Conservation (phyloP, 1,284 basidiomycete genomes). For the Bjerkandera adusta region DNA sequence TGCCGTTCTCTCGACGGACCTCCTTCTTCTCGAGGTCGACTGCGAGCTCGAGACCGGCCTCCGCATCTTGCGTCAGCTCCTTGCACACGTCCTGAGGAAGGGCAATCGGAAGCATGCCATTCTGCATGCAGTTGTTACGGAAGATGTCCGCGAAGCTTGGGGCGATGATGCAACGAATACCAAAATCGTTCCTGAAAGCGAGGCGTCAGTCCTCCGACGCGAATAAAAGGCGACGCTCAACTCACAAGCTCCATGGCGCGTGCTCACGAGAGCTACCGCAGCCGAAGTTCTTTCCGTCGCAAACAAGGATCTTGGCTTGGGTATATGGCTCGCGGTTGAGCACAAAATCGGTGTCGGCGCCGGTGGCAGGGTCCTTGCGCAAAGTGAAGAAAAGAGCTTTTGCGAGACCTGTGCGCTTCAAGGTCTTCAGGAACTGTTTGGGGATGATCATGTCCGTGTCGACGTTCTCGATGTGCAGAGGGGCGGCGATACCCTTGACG, state of each 20-base stretch:
- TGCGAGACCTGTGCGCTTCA: conserved; percentile 93
- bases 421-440: conserved; percentile 93
- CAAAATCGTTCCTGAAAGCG: conserved; percentile 84
- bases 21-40: conserved; percentile 90
- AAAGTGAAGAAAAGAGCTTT: conserved; percentile 85
- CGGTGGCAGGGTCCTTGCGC: conserved; percentile 79
- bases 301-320: conserved; percentile 82
- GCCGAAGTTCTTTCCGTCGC: conserved; percentile 91
- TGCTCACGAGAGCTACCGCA: conserved; percentile 95
- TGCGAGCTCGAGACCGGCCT: conserved; percentile 78
- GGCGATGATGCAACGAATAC: conserved; percentile 90
- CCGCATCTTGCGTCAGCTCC: conserved; percentile 78
- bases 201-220: no score
- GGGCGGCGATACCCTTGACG: conserved; percentile 84
- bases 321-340: conserved; percentile 87
- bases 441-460: conserved; percentile 99
- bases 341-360: conserved; percentile 83
- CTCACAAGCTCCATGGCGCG: conserved; percentile 92
- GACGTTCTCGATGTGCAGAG: conserved; percentile 90
- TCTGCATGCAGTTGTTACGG: conserved; percentile 91
- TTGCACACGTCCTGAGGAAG: conserved; percentile 79
- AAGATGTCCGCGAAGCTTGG: conserved; percentile 96
- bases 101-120: conserved; percentile 89
- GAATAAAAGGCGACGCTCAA: conserved; percentile 3
- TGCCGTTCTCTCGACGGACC: conserved; percentile 75